Percentiles rank a stretch among this genome's conserved stretches.
Conservation (phyloP, 2,329 filamentous ascomycete species). For the Botrytis squamosa region DNA sequence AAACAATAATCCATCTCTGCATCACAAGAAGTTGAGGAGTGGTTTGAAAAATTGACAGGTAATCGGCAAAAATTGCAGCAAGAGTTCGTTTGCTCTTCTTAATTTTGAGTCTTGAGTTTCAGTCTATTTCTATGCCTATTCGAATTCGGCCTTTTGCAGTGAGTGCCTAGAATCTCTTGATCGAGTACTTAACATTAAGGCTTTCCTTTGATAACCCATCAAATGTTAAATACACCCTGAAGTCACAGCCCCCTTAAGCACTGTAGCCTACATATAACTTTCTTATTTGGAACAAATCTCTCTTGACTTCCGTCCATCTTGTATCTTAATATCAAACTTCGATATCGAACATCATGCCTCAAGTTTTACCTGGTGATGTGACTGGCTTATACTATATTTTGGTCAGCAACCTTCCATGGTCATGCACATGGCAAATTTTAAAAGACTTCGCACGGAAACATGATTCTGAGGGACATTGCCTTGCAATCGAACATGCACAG, state of each 20-base stretch:
- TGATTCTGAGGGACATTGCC: constrained; percentile 24
- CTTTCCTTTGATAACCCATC: not conserved
- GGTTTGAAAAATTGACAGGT: not conserved
- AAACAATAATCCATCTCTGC: not conserved
- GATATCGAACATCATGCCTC: constrained; percentile 18
- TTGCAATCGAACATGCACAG: constrained; percentile 32
- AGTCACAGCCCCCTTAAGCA: not conserved
- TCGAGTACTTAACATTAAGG: not conserved
- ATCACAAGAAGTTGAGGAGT: not conserved
- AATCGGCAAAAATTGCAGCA: not conserved
- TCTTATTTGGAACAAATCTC: not conserved
- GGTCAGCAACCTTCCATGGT: constrained; percentile 27
- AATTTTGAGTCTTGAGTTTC: not conserved
- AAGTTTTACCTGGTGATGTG: constrained; percentile 21
- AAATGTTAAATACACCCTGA: not conserved
- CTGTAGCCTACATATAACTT: not conserved
- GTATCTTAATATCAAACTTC: not conserved
- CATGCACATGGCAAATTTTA: constrained; percentile 32
- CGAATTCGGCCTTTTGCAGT: not conserved
- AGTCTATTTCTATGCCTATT: not conserved
- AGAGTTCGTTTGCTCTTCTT: not conserved
- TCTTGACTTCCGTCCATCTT: not conserved
- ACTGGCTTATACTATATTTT: constrained; percentile 26
- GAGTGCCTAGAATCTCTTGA: not conserved
- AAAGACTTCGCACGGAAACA: constrained; percentile 33